These are phyloP conservation scores for Acanthamoeba quina DNA, from an alignment of 208 protist species.

Conservation along the genomic window DNA sequence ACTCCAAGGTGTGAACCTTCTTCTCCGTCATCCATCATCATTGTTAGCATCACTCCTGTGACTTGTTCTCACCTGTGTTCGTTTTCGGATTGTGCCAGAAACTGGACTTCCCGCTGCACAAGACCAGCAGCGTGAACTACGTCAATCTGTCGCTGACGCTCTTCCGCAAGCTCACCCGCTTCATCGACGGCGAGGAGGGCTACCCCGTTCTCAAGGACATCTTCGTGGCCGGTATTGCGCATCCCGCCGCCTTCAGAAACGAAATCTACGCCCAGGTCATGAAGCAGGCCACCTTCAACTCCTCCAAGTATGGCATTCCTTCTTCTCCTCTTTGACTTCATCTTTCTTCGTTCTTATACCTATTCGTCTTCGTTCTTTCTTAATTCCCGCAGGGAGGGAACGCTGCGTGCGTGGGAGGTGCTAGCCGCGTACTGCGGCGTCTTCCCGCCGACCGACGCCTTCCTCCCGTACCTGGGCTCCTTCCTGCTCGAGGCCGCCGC, in stretches of 20 bases:
- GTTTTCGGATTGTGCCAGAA: background rate
- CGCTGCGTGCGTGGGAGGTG: slow-evolving; percentile 14
- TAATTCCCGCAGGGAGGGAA: background rate
- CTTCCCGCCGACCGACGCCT: slow-evolving; percentile 34
- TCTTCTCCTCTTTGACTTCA: background rate
- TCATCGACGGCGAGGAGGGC: slow-evolving; percentile 6
- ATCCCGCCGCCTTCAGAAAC: slow-evolving; percentile 11
- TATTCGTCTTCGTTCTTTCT: background rate
- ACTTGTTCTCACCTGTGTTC: background rate
- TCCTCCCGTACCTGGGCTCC: slow-evolving; percentile 3
- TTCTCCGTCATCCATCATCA: background rate
- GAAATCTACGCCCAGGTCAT: slow-evolving; percentile 52
- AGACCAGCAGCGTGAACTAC: slow-evolving; percentile 16
- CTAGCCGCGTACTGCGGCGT: slow-evolving; percentile 20
- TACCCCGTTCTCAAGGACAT: background rate
- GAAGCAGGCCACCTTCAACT: slow-evolving; percentile 55
- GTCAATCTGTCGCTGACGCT: background rate
- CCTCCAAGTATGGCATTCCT: background rate
- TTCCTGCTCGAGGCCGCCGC: background rate
- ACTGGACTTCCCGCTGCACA: slow-evolving; percentile 16
- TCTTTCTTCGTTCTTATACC: no score
- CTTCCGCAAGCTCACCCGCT: slow-evolving; percentile 22
- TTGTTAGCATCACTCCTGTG: background rate
- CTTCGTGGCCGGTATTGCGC: slow-evolving; percentile 2
- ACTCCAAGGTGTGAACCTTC: background rate